phyloP scores from a whole-genome alignment of 208 protist genomes.

The Lotmaria passim region DNA sequence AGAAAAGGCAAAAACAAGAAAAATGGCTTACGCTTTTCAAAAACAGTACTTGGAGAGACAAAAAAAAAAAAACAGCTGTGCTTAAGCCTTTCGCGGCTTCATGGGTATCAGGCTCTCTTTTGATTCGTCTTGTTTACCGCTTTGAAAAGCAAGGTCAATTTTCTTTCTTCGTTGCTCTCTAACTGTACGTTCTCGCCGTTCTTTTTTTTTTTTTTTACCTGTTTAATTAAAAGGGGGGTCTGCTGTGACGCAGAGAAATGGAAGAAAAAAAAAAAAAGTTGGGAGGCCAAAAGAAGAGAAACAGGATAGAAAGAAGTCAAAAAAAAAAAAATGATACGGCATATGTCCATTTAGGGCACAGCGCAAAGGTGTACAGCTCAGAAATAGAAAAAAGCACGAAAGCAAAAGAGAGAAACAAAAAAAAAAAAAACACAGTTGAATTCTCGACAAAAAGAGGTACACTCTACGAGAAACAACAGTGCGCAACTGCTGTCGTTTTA shows the following conservation, averaged over 20 bases:
- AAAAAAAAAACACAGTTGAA: constrained; percentile 27
- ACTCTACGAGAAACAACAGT: not conserved
- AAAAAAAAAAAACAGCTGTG: too few species aligned
- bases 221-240: constrained; percentile 10
- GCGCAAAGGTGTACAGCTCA: not conserved
- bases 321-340: not conserved
- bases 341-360: not conserved
- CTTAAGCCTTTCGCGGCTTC: too few species aligned
- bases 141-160: too few species aligned
- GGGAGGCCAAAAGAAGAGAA: not conserved
- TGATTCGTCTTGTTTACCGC: too few species aligned
- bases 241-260: constrained; percentile 8
- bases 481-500: too few species aligned
- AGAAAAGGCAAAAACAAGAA: too few species aligned
- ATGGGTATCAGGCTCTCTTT: too few species aligned
- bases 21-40: too few species aligned
- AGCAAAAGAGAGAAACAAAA: constrained; percentile 30
- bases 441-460: not conserved
- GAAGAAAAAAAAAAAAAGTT: not conserved
- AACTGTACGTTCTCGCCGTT: too few species aligned
- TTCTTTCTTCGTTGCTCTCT: too few species aligned
- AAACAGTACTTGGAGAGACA: too few species aligned
- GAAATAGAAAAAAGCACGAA: not conserved
- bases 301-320: not conserved
- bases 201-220: too few species aligned